A percentile compares a stretch with the other conserved stretches of the same genome.
These are phyloP conservation scores for Diaporthe amygdali DNA, from an alignment of 2,329 filamentous ascomycete genomes.

Conservation along the genomic window DNA sequence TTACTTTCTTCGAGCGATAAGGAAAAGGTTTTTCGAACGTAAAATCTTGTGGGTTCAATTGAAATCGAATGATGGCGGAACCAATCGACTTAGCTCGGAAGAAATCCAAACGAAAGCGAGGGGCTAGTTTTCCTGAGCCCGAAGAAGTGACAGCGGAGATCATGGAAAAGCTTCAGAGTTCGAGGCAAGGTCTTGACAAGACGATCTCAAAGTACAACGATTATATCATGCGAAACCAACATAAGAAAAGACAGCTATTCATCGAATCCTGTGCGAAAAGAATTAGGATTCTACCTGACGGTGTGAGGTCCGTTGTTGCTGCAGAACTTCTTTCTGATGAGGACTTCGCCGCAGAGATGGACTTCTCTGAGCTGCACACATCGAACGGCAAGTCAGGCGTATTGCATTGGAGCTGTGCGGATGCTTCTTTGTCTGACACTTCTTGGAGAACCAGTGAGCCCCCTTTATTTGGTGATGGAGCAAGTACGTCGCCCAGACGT, in stretches of 20 bases:
- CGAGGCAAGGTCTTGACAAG: not conserved
- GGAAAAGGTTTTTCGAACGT: not conserved
- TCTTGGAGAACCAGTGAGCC: not conserved
- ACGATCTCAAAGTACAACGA: not conserved
- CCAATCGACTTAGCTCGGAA: not conserved
- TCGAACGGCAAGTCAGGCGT: not conserved
- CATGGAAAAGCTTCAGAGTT: not conserved
- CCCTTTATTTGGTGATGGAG: not conserved
- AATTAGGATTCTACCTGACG: not conserved
- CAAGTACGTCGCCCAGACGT: no score
- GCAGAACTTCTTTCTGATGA: not conserved
- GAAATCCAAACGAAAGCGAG: not conserved
- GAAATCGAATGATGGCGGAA: not conserved
- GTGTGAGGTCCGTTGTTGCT: not conserved
- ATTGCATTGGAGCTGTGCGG: not conserved
- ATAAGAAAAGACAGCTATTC: not conserved
- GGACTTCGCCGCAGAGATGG: not conserved
- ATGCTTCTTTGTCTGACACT: not conserved
- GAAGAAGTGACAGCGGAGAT: not conserved
- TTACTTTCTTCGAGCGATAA: not conserved
- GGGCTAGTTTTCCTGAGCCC: not conserved
- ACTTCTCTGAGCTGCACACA: not conserved
- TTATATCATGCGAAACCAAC: not conserved
- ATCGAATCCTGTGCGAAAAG: not conserved
- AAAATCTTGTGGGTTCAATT: not conserved